Evolutionary conservation across 805 yeast genomes (phyloP).

Genomic region (Metschnikowia baotianmanensis): DNA sequence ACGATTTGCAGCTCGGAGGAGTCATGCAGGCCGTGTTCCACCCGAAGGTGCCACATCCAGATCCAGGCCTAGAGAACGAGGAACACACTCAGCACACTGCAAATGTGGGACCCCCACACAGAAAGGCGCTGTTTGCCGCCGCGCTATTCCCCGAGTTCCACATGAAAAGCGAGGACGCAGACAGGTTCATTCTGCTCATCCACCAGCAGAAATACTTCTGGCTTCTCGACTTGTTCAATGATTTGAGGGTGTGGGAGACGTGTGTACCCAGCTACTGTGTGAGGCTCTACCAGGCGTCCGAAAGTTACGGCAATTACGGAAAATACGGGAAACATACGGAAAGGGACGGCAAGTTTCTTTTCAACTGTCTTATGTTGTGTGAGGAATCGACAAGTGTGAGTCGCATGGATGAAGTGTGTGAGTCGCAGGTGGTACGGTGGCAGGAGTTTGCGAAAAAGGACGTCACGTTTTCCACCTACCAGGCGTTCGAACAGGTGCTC

Average conservation of each 20-base stretch:
- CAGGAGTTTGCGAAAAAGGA: slow-evolving; percentile 13
- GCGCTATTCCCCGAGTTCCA: slow-evolving; percentile 1
- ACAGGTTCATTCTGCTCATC: slow-evolving; percentile 24
- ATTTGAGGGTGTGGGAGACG: slow-evolving; percentile 36
- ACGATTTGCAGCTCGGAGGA: slow-evolving; percentile 10
- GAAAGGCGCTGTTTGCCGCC: slow-evolving; percentile 1
- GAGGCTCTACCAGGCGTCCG: slow-evolving; percentile 11
- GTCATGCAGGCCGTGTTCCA: slow-evolving; percentile 7
- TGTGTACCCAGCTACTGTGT: slow-evolving; percentile 35
- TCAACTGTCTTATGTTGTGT: slow-evolving; percentile 34
- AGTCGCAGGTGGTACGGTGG: slow-evolving; percentile 29
- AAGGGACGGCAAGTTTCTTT: slow-evolving; percentile 19
- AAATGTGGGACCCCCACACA: not conserved
- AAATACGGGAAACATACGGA: slow-evolving; percentile 6
- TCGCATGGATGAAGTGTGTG: slow-evolving; percentile 5
- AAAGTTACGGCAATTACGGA: too few relatives aligned
- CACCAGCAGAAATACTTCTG: slow-evolving; percentile 37
- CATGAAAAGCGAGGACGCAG: slow-evolving; percentile 19
- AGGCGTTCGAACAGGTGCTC: slow-evolving; percentile 28
- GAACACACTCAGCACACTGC: too few relatives aligned
- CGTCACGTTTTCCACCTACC: slow-evolving; percentile 14
- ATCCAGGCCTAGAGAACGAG: too few relatives aligned
- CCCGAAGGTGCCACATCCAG: not conserved
- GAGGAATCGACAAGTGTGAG: slow-evolving; percentile 12
- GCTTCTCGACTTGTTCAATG: slow-evolving; percentile 41